Evolutionary conservation across 2,329 filamentous ascomycete species (phyloP), one percentile per base, ranked within the genome.

Genomic region (Alternaria angustiovoidea): DNA sequence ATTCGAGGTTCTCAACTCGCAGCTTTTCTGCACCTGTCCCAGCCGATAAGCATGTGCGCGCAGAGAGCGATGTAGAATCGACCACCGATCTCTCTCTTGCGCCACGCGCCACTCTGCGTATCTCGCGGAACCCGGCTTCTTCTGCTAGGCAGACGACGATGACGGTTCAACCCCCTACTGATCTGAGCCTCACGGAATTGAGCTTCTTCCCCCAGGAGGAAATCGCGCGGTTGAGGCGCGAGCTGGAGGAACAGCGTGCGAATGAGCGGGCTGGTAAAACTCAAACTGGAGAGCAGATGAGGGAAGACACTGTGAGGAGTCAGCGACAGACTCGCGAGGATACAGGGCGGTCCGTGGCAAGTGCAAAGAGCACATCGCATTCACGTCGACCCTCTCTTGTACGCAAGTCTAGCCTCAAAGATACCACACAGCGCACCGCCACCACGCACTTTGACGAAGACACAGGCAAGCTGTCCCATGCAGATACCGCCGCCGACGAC

Each of bases 351-450:
- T 79, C 77, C 65, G 76, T 68, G 44, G 75, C 51, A 69, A 79
- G 65, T 67, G 78, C 61, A 69, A 76, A 77, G 64, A 80, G 78
- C 65, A 74, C 73, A 38, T 26, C 24, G 24, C 34, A 38, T 16
- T 38, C 34, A 51, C 72, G 76, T 24, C 81, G 75, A 64, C 73
- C 78, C 28, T 75, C 75, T 14, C 59, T 78, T 18, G 81, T 82
- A n/a, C 83, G 84, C 52, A 87, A 86, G 66, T 86, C 85, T 1
- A 87, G 85, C 0, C 70, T 87, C 65, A 86, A 84, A 61, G 84
- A 86, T 54, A 66, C 80, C 5, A 84, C 81, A 9, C 73, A 73
- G 7, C 70, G 73, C 34, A 76, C 74, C 22, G 72, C 63, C 22
- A 73, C 63, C n/a, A 74, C 71, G 3, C 69, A 73, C 4, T 73